Percentiles rank a stretch among this genome's conserved stretches.
Conservation (phyloP, 257 asterid species). For the Voacanga thouarsii region DNA sequence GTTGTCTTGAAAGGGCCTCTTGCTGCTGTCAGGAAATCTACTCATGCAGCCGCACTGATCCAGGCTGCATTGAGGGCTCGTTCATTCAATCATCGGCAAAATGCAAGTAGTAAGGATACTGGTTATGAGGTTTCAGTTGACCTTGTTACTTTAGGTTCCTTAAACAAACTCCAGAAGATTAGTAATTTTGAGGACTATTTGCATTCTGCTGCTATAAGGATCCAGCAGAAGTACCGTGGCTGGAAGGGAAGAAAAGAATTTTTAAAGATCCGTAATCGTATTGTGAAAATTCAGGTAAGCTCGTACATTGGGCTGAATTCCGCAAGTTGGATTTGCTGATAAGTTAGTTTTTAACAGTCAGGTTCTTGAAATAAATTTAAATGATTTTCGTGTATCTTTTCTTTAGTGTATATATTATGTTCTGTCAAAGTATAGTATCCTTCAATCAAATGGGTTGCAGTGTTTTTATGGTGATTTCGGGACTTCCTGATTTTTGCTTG, state of each 20-base stretch:
- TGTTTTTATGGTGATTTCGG: neutral
- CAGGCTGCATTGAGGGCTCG: slow-evolving; percentile 25
- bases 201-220: slow-evolving; percentile 27
- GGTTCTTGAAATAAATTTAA: no score
- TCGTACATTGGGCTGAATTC: neutral
- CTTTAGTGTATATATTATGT: no score
- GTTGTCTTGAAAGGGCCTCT: slow-evolving; percentile 23
- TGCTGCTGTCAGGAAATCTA: slow-evolving; percentile 25
- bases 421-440: no score
- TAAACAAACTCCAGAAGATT: slow-evolving; percentile 23
- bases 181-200: slow-evolving; percentile 24
- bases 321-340: no score
- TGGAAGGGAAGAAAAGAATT: slow-evolving; percentile 32
- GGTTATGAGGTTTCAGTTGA: slow-evolving; percentile 12
- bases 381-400: no score
- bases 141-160: slow-evolving; percentile 21
- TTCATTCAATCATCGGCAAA: slow-evolving; percentile 21
- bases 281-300: slow-evolving; percentile 30
- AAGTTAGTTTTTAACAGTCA: no score
- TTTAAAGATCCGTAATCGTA: slow-evolving; percentile 19
- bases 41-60: slow-evolving; percentile 26
- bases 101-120: slow-evolving; percentile 7
- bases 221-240: slow-evolving; percentile 29
- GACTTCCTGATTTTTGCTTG: no score
- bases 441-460: neutral